These are phyloP conservation scores for Euptelea pleiosperma DNA, from an alignment of 164 flowering plant species.

Conservation along the genomic window DNA sequence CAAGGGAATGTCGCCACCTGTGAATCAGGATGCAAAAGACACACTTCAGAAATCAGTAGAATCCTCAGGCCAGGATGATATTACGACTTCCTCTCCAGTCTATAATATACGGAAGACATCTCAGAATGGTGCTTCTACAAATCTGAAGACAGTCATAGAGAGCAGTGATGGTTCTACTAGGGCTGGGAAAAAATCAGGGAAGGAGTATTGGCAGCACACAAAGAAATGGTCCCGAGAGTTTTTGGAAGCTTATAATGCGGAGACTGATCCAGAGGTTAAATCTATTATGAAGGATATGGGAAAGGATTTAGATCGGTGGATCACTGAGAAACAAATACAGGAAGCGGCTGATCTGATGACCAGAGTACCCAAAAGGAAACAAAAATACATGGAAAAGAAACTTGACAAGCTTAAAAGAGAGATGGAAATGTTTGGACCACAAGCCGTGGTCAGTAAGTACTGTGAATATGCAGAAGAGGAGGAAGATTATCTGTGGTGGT, in stretches of 20 bases:
- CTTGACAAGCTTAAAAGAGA: constrained; percentile 72
- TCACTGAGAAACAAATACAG: constrained; percentile 78
- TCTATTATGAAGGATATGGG: constrained; percentile 80
- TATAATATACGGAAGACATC: constrained; percentile 14
- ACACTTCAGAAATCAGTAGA: constrained; percentile 24
- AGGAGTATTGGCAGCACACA: constrained; percentile 94
- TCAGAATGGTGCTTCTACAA: constrained; percentile 23
- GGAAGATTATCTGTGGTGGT: constrained; percentile 95
- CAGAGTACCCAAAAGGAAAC: constrained; percentile 51
- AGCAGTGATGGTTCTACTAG: constrained; percentile 77
- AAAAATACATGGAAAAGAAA: constrained; percentile 59
- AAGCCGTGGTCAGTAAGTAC: constrained; percentile 91
- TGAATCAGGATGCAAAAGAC: constrained; percentile 22
- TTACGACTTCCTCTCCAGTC: constrained; percentile 18
- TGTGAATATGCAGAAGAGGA: constrained; percentile 79
- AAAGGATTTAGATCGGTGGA: constrained; percentile 90
- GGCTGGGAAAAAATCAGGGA: constrained; percentile 76
- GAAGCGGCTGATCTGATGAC: constrained; percentile 71
- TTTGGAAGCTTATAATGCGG: constrained; percentile 71
- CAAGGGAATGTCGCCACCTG: constrained; percentile 14
- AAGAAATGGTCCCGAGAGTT: constrained; percentile 90
- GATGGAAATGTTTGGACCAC: constrained; percentile 84
- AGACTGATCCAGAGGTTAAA: constrained; percentile 83
- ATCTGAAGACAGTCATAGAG: constrained; percentile 64
- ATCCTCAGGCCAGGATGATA: constrained; percentile 13